These are phyloP conservation scores for Cerrena zonata DNA, from an alignment of 1,284 basidiomycete species.

Conservation along the genomic window DNA sequence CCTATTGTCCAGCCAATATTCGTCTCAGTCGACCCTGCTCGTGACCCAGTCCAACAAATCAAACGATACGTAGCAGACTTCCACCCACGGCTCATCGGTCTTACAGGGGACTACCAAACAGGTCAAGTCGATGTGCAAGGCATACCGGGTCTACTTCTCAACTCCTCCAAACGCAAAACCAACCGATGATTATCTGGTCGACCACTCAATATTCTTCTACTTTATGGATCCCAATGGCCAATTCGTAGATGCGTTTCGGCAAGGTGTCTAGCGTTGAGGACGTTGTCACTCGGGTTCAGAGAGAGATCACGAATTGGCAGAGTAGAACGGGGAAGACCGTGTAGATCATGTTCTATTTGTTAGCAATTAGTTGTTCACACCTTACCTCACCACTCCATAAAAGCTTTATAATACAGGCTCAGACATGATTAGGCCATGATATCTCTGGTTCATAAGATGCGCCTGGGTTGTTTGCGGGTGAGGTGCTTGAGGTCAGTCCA, in stretches of 20 bases:
- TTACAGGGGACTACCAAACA: slow-evolving; percentile 84
- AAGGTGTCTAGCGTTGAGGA: slow-evolving; percentile 73
- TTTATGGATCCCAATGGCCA: slow-evolving; percentile 93
- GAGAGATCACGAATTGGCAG: slow-evolving; percentile 56
- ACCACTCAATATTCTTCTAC: slow-evolving; percentile 97
- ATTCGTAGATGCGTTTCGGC: slow-evolving; percentile 96
- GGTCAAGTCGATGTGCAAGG: slow-evolving; percentile 86
- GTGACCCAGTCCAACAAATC: slow-evolving; percentile 69
- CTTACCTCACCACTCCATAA: slow-evolving; percentile 3
- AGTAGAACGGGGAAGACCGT: slow-evolving; percentile 30
- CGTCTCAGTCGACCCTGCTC: slow-evolving; percentile 92
- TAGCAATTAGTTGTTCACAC: slow-evolving; percentile 3
- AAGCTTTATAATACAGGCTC: slow-evolving; percentile 4
- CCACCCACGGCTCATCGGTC: slow-evolving; percentile 83
- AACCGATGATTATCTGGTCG: slow-evolving; percentile 89
- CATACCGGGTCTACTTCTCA: slow-evolving; percentile 97
- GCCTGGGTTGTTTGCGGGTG: neutral
- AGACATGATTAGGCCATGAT: neutral
- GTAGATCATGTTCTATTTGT: neutral
- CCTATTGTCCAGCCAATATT: slow-evolving; percentile 80
- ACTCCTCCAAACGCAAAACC: slow-evolving; percentile 89
- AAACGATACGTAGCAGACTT: slow-evolving; percentile 73
- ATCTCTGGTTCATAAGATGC: neutral
- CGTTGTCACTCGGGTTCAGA: slow-evolving; percentile 56
- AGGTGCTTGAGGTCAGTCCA: neutral